Percentiles rank a stretch among this genome's conserved stretches.
phyloP scores from a whole-genome alignment of 768 basidiomycete species.

The Suillus variegatus region DNA sequence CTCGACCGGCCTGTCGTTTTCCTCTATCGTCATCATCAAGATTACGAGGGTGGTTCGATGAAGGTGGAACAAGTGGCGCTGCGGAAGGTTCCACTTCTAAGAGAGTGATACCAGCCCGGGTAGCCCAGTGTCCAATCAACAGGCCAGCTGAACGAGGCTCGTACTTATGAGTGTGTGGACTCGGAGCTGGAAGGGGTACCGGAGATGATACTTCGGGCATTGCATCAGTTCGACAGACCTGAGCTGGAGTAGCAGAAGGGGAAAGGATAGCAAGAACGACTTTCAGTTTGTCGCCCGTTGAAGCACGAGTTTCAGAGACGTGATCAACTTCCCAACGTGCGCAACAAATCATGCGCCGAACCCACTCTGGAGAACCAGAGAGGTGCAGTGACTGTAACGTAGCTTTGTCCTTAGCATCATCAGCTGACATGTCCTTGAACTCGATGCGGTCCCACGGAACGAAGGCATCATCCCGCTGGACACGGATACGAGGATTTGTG shows the following conservation, averaged over 20 bases:
- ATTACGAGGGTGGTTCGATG: slow-evolving; percentile 19
- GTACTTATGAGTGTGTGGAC: slow-evolving; percentile 52
- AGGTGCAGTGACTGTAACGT: slow-evolving; percentile 25
- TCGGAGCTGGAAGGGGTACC: slow-evolving; percentile 67
- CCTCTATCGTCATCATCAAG: slow-evolving; percentile 36
- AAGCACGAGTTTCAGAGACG: slow-evolving; percentile 35
- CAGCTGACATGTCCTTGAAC: slow-evolving; percentile 41
- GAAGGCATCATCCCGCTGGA: slow-evolving; percentile 82
- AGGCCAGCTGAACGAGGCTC: slow-evolving; percentile 67
- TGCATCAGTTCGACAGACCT: slow-evolving; percentile 29
- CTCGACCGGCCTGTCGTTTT: slow-evolving; percentile 27
- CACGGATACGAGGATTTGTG: slow-evolving; percentile 75
- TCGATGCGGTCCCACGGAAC: slow-evolving; percentile 77
- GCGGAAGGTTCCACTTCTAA: slow-evolving; percentile 49
- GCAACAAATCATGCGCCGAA: slow-evolving; percentile 82
- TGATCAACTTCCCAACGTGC: slow-evolving; percentile 74
- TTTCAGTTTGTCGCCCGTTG: slow-evolving; percentile 35
- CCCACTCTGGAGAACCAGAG: slow-evolving; percentile 73
- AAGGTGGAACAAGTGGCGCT: slow-evolving; percentile 14
- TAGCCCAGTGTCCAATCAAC: slow-evolving; percentile 69
- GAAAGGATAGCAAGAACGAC: slow-evolving; percentile 65
- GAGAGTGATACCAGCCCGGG: slow-evolving; percentile 56
- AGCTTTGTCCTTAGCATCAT: slow-evolving; percentile 27
- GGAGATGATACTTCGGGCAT: slow-evolving; percentile 42
- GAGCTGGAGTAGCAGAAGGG: slow-evolving; percentile 23